phyloP scores from a whole-genome alignment of 371 early-diverging fungal species.

The Haplosporangium sp. region DNA sequence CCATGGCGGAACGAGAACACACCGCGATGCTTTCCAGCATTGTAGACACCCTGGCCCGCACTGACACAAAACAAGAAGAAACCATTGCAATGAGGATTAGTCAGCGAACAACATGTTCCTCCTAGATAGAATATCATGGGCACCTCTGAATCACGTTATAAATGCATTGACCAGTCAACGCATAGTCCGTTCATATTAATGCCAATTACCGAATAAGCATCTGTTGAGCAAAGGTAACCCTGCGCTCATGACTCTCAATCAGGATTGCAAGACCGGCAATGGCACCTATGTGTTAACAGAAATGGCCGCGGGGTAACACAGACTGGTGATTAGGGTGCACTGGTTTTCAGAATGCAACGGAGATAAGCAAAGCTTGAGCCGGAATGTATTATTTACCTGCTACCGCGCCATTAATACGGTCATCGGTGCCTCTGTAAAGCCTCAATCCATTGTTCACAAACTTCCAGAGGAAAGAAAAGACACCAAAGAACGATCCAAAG shows the following conservation, averaged over 20 bases:
- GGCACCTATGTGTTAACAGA: constrained; percentile 35
- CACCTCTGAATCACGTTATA: too few species aligned
- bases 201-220: constrained; percentile 50
- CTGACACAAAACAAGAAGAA: constrained; percentile 38
- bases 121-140: background rate
- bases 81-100: constrained; percentile 5
- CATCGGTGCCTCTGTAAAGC: constrained; percentile 68
- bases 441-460: constrained; percentile 75
- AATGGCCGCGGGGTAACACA: too few species aligned
- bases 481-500: constrained; percentile 80
- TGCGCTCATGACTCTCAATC: constrained; percentile 69
- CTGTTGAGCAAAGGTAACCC: constrained; percentile 74
- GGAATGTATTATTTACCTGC: constrained; percentile 39
- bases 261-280: constrained; percentile 69
- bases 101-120: constrained; percentile 6
- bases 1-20: constrained; percentile 74
- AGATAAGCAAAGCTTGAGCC: background rate
- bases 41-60: constrained; percentile 70
- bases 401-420: constrained; percentile 70
- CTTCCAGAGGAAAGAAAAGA: constrained; percentile 82
- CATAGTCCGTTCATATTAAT: background rate
- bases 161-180: constrained; percentile 14
- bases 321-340: background rate
- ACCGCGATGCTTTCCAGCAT: constrained; percentile 71
- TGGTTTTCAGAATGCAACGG: background rate